Evolutionary conservation across 768 basidiomycete species (phyloP).

Genomic region (Dacryopinax spathularia): DNA sequence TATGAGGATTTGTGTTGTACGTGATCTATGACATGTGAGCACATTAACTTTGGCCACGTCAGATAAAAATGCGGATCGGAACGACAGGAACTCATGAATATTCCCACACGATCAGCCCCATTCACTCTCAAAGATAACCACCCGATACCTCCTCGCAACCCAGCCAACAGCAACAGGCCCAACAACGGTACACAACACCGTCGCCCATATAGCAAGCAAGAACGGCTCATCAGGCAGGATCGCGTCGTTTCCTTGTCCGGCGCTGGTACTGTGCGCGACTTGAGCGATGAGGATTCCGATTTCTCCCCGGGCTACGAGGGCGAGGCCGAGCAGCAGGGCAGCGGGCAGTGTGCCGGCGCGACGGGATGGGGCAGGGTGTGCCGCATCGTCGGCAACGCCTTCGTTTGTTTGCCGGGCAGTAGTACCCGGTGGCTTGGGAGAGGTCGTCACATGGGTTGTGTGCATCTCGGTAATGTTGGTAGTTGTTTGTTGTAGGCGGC

Average conservation of each 20-base stretch:
- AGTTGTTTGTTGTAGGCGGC: not conserved
- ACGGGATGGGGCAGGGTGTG: not conserved
- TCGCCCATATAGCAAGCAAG: conserved; percentile 44
- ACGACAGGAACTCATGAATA: too few species aligned
- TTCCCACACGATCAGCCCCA: not conserved
- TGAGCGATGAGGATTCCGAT: conserved; percentile 48
- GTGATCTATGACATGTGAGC: not conserved
- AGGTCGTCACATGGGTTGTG: too few species aligned
- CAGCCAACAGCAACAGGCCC: conserved; percentile 28
- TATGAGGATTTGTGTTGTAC: not conserved
- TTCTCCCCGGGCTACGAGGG: conserved; percentile 55
- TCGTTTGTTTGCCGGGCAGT: not conserved
- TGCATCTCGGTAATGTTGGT: too few species aligned
- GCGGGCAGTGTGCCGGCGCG: conserved; percentile 13
- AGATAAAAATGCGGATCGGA: too few species aligned
- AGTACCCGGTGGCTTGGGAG: too few species aligned
- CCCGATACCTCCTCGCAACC: conserved; percentile 9
- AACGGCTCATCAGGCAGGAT: conserved; percentile 31
- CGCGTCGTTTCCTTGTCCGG: conserved; percentile 10
- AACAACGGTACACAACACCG: conserved; percentile 38
- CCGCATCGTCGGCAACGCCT: not conserved
- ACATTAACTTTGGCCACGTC: too few species aligned
- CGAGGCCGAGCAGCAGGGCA: conserved; percentile 36
- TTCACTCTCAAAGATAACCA: not conserved
- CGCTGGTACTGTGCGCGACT: conserved; percentile 18